Percentiles rank a stretch among this genome's conserved stretches.
Evolutionary conservation across 1,284 basidiomycete species (phyloP).

Genomic region (Microbotryomycetes sp.): DNA sequence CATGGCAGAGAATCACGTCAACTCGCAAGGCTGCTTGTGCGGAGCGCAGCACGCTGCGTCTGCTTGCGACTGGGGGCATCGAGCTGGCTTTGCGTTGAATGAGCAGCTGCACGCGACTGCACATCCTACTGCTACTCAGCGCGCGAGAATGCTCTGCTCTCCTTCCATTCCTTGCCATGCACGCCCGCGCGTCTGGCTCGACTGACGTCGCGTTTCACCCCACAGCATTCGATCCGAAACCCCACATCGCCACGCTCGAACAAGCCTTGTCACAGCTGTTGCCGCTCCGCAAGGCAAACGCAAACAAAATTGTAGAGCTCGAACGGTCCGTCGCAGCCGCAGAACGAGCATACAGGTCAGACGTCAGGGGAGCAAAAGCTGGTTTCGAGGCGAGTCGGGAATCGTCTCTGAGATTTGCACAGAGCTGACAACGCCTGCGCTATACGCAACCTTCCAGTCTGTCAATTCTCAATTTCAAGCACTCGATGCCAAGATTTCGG

Average conservation of each 20-base stretch:
- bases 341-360: conserved; percentile 88
- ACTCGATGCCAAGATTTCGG: conserved; percentile 73
- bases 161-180: not conserved
- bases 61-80: not conserved
- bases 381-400: conserved; percentile 69
- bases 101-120: too few relatives aligned
- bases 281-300: conserved; percentile 74
- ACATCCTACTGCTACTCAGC: too few relatives aligned
- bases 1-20: not conserved
- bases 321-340: conserved; percentile 84
- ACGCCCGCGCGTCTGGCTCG: too few relatives aligned
- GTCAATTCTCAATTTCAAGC: conserved; percentile 27
- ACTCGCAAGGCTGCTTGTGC: not conserved
- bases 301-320: conserved; percentile 78
- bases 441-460: conserved; percentile 4
- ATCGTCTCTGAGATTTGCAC: not conserved
- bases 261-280: conserved; percentile 80
- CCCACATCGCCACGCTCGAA: conserved; percentile 88
- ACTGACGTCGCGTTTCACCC: too few relatives aligned
- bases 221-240: conserved; percentile 86
- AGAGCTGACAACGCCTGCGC: not conserved
- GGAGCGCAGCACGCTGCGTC: not conserved
- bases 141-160: not conserved
- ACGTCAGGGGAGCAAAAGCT: conserved; percentile 81
- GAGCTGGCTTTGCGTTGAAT: not conserved